Base-by-base conservation (phyloP, 805 yeast species). In the Starmerella vaccinii region DNA sequence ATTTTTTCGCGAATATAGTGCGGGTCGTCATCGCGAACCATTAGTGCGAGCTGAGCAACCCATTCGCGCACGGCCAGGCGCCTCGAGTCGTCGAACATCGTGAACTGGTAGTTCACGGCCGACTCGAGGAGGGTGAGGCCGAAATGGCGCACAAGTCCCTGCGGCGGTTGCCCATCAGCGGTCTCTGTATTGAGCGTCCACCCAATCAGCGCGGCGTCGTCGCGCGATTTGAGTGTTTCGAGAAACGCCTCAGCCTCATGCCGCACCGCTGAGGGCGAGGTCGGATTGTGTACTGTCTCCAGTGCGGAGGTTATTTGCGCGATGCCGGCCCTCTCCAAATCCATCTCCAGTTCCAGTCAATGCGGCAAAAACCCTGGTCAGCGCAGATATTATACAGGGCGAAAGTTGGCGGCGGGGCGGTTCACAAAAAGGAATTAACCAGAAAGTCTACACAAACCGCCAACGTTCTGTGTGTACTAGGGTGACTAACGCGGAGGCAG, bases 191-290 rank as follows among this genome's bases (percentile, higher is more conserved):
- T 51, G 52, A 92, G 73, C 64, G 84, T 87, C 66, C 82, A 90
- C 2, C 97, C 97, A 89, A 95, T 87, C 54, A 71, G 77, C 0
- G 98, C 97, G 19, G 95, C 81, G 63, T 89, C 94, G 9, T 81
- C 84, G 54, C 82, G 80, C 40, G 72, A 68, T 62, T 86, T 89
- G 23, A 90, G 77, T 10, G 78, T 71, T 59, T 88, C 96, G 29
- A 92, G 71, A 57, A 86, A 85, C 64, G 56, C 60, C 55, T 78
- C 82, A 7, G 82, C 82, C 50, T 75, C 73, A 43, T 72, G 71
- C 29, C 84, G 71, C 46, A 52, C 58, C 18, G 58, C 58, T 34
- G 62, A 60, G 12, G 65, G 46, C 35, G 67, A 58, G 26, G 58
- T 27, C n/a, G 70, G 63, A 47, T 59, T 50, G 59, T 67, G 69